These are phyloP conservation scores for Pythium insidiosum DNA, from an alignment of 352 stramenopile genomes.

Conservation along the genomic window DNA sequence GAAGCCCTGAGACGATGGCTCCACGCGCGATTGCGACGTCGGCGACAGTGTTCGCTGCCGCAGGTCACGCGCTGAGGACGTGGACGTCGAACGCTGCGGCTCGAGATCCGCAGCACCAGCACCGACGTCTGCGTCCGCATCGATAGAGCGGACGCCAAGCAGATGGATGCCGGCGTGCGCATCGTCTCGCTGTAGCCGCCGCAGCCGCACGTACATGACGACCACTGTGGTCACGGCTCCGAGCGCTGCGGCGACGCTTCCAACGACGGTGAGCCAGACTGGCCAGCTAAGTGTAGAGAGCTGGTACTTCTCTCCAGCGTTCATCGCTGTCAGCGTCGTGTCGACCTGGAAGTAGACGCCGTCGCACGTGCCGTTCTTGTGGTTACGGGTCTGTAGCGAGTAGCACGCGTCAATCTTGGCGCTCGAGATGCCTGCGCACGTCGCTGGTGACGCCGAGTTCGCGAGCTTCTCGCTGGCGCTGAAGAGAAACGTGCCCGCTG, in stretches of 20 bases:
- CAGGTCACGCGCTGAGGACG: slow-evolving; percentile 5
- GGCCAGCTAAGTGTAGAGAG: slow-evolving; percentile 45
- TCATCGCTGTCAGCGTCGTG: slow-evolving; percentile 37
- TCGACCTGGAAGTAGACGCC: slow-evolving; percentile 66
- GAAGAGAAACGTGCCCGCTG: slow-evolving; percentile 59
- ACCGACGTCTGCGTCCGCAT: neutral
- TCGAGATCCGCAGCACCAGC: neutral
- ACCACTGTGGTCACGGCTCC: slow-evolving; percentile 32
- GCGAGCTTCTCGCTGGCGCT: too few species aligned
- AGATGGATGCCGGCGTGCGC: slow-evolving; percentile 27
- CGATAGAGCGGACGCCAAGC: neutral
- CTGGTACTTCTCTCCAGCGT: slow-evolving; percentile 50
- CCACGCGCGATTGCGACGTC: too few species aligned
- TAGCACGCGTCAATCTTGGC: slow-evolving; percentile 48
- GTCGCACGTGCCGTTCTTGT: slow-evolving; percentile 46
- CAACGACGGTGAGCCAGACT: slow-evolving; percentile 44
- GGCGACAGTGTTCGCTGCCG: slow-evolving; percentile 18
- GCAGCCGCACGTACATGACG: slow-evolving; percentile 36
- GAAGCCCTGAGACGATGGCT: too few species aligned
- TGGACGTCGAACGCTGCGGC: neutral
- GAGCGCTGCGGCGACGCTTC: slow-evolving; percentile 43
- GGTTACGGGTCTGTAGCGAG: slow-evolving; percentile 63
- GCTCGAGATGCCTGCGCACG: slow-evolving; percentile 24
- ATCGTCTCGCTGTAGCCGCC: slow-evolving; percentile 9
- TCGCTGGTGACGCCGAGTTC: neutral